Evolutionary conservation across 768 basidiomycete species (phyloP).

Genomic region (Mycena filopes): DNA sequence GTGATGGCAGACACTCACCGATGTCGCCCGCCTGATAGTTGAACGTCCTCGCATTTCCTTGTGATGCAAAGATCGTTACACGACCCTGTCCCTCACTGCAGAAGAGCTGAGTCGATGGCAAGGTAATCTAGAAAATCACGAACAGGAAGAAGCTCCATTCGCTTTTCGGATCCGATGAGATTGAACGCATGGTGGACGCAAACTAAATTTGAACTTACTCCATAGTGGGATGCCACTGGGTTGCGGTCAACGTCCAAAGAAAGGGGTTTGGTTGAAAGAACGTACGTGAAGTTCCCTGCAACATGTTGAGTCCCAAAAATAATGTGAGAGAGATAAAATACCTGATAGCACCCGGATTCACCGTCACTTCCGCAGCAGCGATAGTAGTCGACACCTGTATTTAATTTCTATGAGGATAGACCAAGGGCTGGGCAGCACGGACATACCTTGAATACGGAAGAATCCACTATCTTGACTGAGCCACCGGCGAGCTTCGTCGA

Average conservation of each 20-base stretch:
- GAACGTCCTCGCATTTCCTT: constrained; percentile 65
- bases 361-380: constrained; percentile 66
- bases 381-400: constrained; percentile 58
- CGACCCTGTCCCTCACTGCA: constrained; percentile 63
- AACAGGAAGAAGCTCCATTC: constrained; percentile 74
- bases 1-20: constrained; percentile 50
- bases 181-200: no score
- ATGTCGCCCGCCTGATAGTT: constrained; percentile 73
- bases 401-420: not conserved
- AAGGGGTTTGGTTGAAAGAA: not conserved
- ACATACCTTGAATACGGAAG: constrained; percentile 53
- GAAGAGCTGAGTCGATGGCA: constrained; percentile 9
- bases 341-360: constrained; percentile 68
- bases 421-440: not conserved
- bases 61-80: constrained; percentile 66
- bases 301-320: not conserved
- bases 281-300: constrained; percentile 66
- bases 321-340: constrained; percentile 27
- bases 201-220: constrained; percentile 38
- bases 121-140: constrained; percentile 2
- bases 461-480: constrained; percentile 62
- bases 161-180: not conserved
- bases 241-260: not conserved
- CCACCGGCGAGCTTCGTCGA: constrained; percentile 59
- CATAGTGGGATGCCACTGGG: constrained; percentile 76